phyloP scores from a whole-genome alignment of 495 filamentous ascomycete genomes.

The Neurospora tetraspora region DNA sequence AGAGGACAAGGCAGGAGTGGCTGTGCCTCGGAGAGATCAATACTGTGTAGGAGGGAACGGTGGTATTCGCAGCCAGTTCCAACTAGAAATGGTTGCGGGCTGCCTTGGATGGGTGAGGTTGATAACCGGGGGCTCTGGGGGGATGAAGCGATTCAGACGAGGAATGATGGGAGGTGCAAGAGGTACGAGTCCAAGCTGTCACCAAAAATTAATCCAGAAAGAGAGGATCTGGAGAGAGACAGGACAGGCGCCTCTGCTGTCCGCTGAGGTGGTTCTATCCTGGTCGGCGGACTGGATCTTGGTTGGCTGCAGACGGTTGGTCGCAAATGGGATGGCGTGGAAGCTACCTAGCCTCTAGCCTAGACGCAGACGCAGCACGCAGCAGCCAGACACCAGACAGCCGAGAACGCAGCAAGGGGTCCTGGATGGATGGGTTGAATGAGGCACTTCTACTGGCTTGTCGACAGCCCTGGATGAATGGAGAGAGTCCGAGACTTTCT shows the following conservation, averaged over 20 bases:
- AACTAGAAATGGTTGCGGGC: not conserved
- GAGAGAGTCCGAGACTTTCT: not conserved
- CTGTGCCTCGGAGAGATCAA: not conserved
- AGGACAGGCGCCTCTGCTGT: not conserved
- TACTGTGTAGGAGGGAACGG: not conserved
- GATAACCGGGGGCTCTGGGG: not conserved
- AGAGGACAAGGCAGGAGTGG: not conserved
- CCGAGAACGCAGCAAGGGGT: not conserved
- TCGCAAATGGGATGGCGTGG: not conserved
- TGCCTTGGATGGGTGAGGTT: not conserved
- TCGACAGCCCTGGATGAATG: not conserved
- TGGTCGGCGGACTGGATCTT: not conserved
- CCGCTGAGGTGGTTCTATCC: not conserved
- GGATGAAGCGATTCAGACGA: not conserved
- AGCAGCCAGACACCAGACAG: not conserved
- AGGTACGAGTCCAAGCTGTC: not conserved
- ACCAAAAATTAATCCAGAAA: not conserved
- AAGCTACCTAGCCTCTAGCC: not conserved
- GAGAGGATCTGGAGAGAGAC: not conserved
- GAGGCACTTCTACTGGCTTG: not conserved
- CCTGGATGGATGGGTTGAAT: not conserved
- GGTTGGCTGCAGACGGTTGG: not conserved
- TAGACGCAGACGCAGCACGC: not conserved
- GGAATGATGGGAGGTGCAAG: not conserved
- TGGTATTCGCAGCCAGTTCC: not conserved